Evolutionary conservation across 164 flowering plant genomes (phyloP).

Genomic region (Berberis thunbergii): DNA sequence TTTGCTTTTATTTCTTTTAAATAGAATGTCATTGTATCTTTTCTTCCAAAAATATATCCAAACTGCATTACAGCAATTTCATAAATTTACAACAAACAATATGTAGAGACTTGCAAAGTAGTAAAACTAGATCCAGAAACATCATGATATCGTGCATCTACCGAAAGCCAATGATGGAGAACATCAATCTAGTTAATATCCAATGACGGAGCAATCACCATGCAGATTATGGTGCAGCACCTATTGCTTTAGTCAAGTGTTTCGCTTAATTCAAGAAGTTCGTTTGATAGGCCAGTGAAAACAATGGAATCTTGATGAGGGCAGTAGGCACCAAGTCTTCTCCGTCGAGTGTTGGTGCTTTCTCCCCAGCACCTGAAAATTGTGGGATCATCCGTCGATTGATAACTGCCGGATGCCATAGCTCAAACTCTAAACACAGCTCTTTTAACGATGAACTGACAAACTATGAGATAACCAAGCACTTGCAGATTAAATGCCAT

Average conservation of each 20-base stretch:
- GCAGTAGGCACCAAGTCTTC: slow-evolving; percentile 92
- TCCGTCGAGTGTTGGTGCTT: slow-evolving; percentile 49
- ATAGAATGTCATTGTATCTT: no score
- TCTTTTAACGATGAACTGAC: slow-evolving; percentile 79
- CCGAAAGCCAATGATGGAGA: no score
- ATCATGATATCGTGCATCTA: no score
- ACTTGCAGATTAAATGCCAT: background rate
- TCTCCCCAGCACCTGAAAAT: slow-evolving; percentile 37
- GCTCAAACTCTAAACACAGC: slow-evolving; percentile 69
- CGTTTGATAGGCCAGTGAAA: slow-evolving; percentile 81
- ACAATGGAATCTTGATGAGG: slow-evolving; percentile 69
- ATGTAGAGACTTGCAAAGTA: no score
- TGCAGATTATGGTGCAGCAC: no score
- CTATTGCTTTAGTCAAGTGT: slow-evolving; percentile 15
- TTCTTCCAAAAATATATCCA: no score
- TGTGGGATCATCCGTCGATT: slow-evolving; percentile 66
- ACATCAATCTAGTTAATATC: no score
- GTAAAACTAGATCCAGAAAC: no score
- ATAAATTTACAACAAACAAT: no score
- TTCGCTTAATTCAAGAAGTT: slow-evolving; percentile 71
- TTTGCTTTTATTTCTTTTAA: no score
- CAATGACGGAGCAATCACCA: no score
- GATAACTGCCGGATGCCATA: slow-evolving; percentile 56
- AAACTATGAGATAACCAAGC: slow-evolving; percentile 36
- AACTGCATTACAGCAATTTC: no score